These are phyloP conservation scores for Aspergillus novoparasiticus DNA, from an alignment of 2,329 filamentous ascomycete genomes.

Conservation along the genomic window DNA sequence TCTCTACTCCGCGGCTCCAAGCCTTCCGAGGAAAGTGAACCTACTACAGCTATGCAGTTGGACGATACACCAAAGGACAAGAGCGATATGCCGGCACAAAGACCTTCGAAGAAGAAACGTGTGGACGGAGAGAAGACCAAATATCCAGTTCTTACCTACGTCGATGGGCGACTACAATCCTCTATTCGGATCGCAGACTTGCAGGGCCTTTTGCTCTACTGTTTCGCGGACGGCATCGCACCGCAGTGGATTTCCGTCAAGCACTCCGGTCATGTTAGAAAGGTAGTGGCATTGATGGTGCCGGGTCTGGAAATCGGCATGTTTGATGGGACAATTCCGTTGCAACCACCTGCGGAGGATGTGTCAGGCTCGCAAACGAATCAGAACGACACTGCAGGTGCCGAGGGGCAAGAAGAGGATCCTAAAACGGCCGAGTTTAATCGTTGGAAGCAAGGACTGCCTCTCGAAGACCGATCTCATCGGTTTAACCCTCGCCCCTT, in stretches of 20 bases:
- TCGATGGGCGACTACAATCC: conserved; percentile 56
- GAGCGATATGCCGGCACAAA: conserved; percentile 21
- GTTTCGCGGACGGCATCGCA: conserved; percentile 62
- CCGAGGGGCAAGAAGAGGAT: conserved; percentile 20
- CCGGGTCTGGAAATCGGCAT: conserved; percentile 88
- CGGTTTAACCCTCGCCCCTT: conserved; percentile 39
- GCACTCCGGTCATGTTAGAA: conserved; percentile 60
- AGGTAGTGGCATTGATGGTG: conserved; percentile 88
- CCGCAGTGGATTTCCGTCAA: conserved; percentile 66
- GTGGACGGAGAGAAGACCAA: conserved; percentile 49
- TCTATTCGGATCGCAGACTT: conserved; percentile 61
- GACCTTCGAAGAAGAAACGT: conserved; percentile 34
- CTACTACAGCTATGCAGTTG: conserved; percentile 2
- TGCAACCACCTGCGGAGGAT: conserved; percentile 33
- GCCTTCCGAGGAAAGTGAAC: conserved; percentile 14
- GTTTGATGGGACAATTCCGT: conserved; percentile 66
- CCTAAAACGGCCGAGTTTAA: conserved; percentile 34
- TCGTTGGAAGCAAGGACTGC: conserved; percentile 44
- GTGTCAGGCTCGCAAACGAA: conserved; percentile 1
- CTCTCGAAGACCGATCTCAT: conserved; percentile 33
- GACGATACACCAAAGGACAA: conserved; percentile 13
- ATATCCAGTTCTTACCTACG: conserved; percentile 57
- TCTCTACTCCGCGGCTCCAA: conserved; percentile 30
- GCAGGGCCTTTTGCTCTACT: conserved; percentile 61
- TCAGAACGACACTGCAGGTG: background rate